Base-by-base conservation (phyloP, 805 yeast species). In the Pichia manshurica region DNA sequence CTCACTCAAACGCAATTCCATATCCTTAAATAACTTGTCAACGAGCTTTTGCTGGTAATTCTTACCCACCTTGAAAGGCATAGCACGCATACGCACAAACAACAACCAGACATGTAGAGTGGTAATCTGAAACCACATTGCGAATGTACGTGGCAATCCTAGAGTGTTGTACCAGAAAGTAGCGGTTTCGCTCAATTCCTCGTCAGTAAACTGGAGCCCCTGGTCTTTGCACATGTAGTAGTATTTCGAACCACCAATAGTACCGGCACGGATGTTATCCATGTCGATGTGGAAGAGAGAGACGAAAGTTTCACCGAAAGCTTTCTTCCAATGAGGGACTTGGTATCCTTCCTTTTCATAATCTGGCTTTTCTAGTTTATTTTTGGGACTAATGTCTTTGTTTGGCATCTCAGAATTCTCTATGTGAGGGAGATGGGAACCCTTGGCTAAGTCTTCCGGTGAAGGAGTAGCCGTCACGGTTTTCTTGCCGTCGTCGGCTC, bases 101-200 rank as follows among this genome's bases (percentile, higher is more conserved):
- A 93, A 72, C 60, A 93, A 82, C 99, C 99, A 93, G 50, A 87
- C 81, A 65, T 93, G 99, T 55, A 93, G 73, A 1, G 84, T 73
- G 6, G 96, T 86, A 52, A 93, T 84, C 67, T 91, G 98, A 65
- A 84, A 91, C 96, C 96, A 91, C 65, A 89, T 95, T n/a, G 91
- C 80, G 61, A 91, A 90, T 0, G 97, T 84, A 61, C 77, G 74
- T 32, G 96, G 96, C 59, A 93, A 70, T 22, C 79, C 82, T 48
- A 93, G 70, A 12, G 90, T 85, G 46, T 87, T 85, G 62, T 88
- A 93, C 73, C 88, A 93, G 62, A 87, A 93, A 46, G 70, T 71
- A 2, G 96, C 96, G 5, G 86, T 76, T 17, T 77, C 80, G 4
- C 86, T 76, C 36, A 86, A 69, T 34, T 79, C 82, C 60, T 84